Evolutionary conservation across 2,329 filamentous ascomycete species (phyloP).

Genomic region (Orbilia ellipsospora): DNA sequence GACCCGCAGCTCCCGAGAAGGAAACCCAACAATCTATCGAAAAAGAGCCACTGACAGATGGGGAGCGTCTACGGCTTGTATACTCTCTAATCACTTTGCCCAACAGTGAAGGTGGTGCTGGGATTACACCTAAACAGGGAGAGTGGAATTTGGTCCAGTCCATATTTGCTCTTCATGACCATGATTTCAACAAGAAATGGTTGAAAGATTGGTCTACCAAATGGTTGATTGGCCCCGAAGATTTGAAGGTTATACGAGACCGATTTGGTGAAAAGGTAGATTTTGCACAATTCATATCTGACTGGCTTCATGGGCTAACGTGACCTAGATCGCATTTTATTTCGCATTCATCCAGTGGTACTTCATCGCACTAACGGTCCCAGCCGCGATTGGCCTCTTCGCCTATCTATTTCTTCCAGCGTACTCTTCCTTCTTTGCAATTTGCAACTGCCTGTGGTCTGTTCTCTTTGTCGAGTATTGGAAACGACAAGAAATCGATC

Average conservation of each 20-base stretch:
- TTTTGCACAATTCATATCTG: no score
- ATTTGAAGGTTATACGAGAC: constrained; percentile 79
- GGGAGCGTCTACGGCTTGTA: constrained; percentile 86
- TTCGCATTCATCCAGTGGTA: constrained; percentile 94
- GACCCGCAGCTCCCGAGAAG: constrained; percentile 78
- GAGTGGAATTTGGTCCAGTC: constrained; percentile 79
- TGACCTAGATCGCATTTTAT: constrained; percentile 81
- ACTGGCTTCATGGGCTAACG: neutral
- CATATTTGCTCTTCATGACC: constrained; percentile 83
- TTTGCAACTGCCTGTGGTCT: constrained; percentile 84
- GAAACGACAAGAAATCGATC: constrained; percentile 90
- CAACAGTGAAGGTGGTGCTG: constrained; percentile 79
- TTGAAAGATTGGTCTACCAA: constrained; percentile 79
- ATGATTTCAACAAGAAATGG: constrained; percentile 78
- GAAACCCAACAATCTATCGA: constrained; percentile 76
- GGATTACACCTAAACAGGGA: constrained; percentile 75
- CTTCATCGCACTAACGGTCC: constrained; percentile 84
- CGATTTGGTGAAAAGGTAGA: constrained; percentile 77
- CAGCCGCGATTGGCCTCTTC: constrained; percentile 78
- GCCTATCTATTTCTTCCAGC: constrained; percentile 85
- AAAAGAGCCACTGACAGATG: constrained; percentile 82
- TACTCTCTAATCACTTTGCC: constrained; percentile 84
- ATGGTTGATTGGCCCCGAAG: constrained; percentile 72
- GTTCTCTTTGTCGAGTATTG: constrained; percentile 93
- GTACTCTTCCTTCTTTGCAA: constrained; percentile 83